Percentiles rank a stretch among this genome's conserved stretches.
phyloP scores from a whole-genome alignment of 305 asterid species.

The Andrographis paniculata region DNA sequence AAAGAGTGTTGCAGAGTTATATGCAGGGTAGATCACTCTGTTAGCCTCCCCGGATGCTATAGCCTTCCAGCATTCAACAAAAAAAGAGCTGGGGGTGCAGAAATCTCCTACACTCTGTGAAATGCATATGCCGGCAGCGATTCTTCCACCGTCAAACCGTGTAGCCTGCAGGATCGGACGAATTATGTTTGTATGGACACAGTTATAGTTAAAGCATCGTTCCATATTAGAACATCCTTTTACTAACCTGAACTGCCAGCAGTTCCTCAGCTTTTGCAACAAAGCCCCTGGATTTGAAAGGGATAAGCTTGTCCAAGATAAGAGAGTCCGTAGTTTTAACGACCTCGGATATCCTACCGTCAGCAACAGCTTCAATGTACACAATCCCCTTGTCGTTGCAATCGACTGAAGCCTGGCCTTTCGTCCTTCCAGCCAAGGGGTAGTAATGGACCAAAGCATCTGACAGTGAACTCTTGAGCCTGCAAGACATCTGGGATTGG shows the following conservation, averaged over 20 bases:
- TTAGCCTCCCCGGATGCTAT: constrained; percentile 9
- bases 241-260: constrained; percentile 35
- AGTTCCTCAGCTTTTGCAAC: constrained; percentile 16
- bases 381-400: constrained; percentile 38
- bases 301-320: constrained; percentile 24
- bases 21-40: constrained; percentile 16
- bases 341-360: constrained; percentile 19
- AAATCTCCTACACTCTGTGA: constrained; percentile 33
- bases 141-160: constrained; percentile 37
- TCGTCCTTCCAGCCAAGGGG: constrained; percentile 42
- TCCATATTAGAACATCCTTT: no score
- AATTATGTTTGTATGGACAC: no score
- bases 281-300: constrained; percentile 20
- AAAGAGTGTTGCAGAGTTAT: constrained; percentile 22
- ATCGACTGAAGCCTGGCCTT: constrained; percentile 25
- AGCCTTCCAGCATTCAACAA: constrained; percentile 30
- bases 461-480: constrained; percentile 25
- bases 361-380: constrained; percentile 24
- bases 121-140: constrained; percentile 30
- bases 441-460: constrained; percentile 28
- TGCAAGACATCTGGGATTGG: background rate
- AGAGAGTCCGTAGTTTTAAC: constrained; percentile 14
- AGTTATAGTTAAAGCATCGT: no score
- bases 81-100: constrained; percentile 25
- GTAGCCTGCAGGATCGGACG: no score